Evolutionary conservation across 805 yeast genomes (phyloP).

Genomic region (Millerozyma miso): DNA sequence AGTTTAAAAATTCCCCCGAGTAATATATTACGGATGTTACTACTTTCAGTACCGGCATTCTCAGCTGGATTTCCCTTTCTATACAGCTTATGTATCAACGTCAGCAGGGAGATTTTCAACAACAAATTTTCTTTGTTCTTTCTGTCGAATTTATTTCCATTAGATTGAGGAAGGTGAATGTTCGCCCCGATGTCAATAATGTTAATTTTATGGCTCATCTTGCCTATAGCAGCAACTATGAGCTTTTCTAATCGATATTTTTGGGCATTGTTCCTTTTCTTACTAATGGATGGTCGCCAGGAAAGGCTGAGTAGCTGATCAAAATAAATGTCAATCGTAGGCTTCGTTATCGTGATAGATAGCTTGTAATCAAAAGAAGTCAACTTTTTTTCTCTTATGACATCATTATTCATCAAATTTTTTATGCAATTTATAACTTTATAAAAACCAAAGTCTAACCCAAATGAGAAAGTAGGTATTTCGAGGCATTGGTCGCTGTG

Average conservation of each 20-base stretch:
- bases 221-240: slow-evolving; percentile 9
- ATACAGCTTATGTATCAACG: slow-evolving; percentile 17
- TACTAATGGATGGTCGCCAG: background rate
- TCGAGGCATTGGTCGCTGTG: slow-evolving; percentile 27
- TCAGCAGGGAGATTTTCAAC: slow-evolving; percentile 7
- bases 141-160: slow-evolving; percentile 18
- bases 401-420: slow-evolving; percentile 6
- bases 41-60: slow-evolving; percentile 16
- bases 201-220: slow-evolving; percentile 13
- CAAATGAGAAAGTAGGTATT: slow-evolving; percentile 31
- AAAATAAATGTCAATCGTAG: slow-evolving; percentile 32
- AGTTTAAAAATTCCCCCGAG: slow-evolving; percentile 24
- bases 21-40: slow-evolving; percentile 12
- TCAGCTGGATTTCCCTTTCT: slow-evolving; percentile 24
- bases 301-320: slow-evolving; percentile 24
- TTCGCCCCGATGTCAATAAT: slow-evolving; percentile 27
- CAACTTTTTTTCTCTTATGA: slow-evolving; percentile 4
- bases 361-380: slow-evolving; percentile 10
- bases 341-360: slow-evolving; percentile 26
- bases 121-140: slow-evolving; percentile 24
- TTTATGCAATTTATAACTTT: slow-evolving; percentile 18
- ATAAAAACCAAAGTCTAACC: slow-evolving; percentile 19
- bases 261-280: background rate
- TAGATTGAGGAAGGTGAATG: slow-evolving; percentile 27
- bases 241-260: background rate